Evolutionary conservation across 2,329 filamentous ascomycete species (phyloP), one percentile per base, ranked within the genome.

Genomic region (Trematosphaeria pertusa): DNA sequence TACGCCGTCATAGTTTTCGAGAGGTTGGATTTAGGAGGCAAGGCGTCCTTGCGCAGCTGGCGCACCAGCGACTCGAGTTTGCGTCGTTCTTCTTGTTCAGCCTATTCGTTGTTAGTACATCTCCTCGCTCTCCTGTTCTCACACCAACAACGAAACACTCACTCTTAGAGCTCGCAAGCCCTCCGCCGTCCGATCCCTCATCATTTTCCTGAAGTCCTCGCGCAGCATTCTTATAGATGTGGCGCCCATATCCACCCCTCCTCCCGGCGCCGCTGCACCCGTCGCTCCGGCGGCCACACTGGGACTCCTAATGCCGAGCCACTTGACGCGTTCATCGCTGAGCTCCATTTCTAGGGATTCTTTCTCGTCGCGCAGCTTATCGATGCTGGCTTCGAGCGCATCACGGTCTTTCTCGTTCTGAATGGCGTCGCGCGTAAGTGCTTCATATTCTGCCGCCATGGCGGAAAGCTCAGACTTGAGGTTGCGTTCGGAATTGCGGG

Each of bases 131-230:
- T n/a, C n/a, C n/a, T n/a, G n/a, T n/a, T 20, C 26, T 21, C 2
- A 28, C n/a, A 32, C 11, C 10, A 35, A 10, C 9, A n/a, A 14
- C 12, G 20, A 31, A 33, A 12, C 10, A 75, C 83, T 74, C 70
- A 89, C 87, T 75, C 82, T 84, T 46, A 89, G 65, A 49, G 80
- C 75, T 72, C 81, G 87, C 61, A 84, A 74, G 51, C 82, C 85
- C 68, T 90, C 87, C 1, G 79, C 77, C 51, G 86, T 81, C 37
- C 84, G 84, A 62, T 89, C 86, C 54, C 85, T 80, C 86, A 89
- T 89, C 87, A 89, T 89, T 75, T 87, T 89, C 76, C 88, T 88
- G 67, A 90, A 90, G 67, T 90, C 87, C 52, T 85, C 86, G 70
- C 85, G 85, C 62, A 90, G 64, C 31, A 89, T 85, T 71, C 82